Conservation (phyloP, 2,329 filamentous ascomycete species). For the Paracorniculantispora psalliotae region DNA sequence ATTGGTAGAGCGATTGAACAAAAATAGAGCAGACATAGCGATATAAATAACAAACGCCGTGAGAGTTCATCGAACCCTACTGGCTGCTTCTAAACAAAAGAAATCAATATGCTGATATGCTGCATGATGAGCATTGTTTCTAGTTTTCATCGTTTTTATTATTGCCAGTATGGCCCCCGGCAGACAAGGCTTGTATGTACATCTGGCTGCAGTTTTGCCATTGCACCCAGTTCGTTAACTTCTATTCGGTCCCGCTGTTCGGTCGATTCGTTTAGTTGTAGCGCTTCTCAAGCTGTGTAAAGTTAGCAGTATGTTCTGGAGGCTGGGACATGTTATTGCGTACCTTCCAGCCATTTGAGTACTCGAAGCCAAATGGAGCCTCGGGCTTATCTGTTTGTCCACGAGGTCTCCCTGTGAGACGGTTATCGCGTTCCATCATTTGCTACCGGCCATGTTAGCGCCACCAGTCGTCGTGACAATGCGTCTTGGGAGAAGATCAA, state of each 20-base stretch:
- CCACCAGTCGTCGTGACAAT: neutral
- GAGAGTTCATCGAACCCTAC: neutral
- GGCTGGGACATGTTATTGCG: slow-evolving; percentile 20
- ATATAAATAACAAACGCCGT: slow-evolving; percentile 35
- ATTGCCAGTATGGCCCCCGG: slow-evolving; percentile 1
- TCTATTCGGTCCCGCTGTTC: neutral
- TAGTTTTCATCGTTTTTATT: slow-evolving; percentile 8
- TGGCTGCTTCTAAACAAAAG: neutral
- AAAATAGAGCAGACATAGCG: slow-evolving; percentile 58
- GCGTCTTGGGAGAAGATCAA: neutral
- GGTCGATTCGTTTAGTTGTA: slow-evolving; percentile 34
- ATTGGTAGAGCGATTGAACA: slow-evolving; percentile 85
- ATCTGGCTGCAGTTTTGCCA: slow-evolving; percentile 6
- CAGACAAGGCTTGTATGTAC: slow-evolving; percentile 13
- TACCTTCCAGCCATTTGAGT: slow-evolving; percentile 62
- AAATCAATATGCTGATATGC: neutral
- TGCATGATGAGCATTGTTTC: neutral
- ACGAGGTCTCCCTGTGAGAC: slow-evolving; percentile 54
- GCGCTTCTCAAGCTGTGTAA: slow-evolving; percentile 48
- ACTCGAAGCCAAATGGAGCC: slow-evolving; percentile 56
- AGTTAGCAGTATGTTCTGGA: slow-evolving; percentile 7
- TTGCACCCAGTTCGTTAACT: slow-evolving; percentile 1
- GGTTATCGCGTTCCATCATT: slow-evolving; percentile 63
- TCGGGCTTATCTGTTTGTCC: slow-evolving; percentile 52
- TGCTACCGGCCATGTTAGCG: slow-evolving; percentile 40